Conservation (phyloP, 169 alveolate genomes). For the Miamiensis avidus region DNA sequence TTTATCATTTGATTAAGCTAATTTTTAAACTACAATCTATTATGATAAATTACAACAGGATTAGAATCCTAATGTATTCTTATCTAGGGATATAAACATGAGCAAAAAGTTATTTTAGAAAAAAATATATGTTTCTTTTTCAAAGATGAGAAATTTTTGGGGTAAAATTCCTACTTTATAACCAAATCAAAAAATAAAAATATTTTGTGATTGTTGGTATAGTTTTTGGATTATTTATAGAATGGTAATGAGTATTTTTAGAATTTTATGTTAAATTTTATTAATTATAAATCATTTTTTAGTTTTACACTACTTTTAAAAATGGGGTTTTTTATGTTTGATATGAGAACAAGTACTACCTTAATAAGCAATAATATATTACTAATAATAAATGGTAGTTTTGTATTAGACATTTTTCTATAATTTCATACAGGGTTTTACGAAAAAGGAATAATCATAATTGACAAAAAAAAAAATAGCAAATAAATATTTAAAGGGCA, state of each 20-base stretch:
- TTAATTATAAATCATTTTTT: no score
- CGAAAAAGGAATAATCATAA: background rate
- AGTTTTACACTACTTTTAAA: no score
- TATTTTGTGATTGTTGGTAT: background rate
- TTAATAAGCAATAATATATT: background rate
- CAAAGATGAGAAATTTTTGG: background rate
- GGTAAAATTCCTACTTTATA: background rate
- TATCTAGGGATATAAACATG: no score
- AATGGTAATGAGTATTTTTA: background rate
- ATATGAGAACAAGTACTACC: background rate
- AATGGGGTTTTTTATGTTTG: background rate
- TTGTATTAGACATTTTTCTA: background rate
- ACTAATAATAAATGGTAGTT: background rate
- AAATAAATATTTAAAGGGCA: background rate
- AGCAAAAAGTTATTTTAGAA: no score
- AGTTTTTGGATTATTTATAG: background rate
- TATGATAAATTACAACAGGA: background rate
- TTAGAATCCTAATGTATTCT: no score
- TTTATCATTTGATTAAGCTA: background rate
- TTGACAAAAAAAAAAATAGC: background rate
- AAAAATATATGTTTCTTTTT: background rate
- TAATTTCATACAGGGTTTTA: background rate
- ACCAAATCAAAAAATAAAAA: background rate
- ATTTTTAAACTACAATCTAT: no score
- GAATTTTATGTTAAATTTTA: no score